Percentiles rank a stretch among this genome's conserved stretches.
Evolutionary conservation across 345 rosid species (phyloP).

Genomic region (Triadica sebifera): DNA sequence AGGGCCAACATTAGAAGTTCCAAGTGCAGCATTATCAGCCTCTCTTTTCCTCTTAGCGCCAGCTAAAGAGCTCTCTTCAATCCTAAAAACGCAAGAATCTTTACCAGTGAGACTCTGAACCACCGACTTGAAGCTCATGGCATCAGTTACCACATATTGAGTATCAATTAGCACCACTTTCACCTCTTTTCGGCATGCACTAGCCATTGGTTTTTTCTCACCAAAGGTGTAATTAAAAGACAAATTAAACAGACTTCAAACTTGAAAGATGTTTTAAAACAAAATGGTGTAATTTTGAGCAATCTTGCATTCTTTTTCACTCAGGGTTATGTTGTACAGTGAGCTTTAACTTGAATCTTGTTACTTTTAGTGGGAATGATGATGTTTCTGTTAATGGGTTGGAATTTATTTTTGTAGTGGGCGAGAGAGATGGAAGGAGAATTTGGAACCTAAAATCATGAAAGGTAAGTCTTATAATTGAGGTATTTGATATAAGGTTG

Average conservation of each 20-base stretch:
- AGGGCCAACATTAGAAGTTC: background rate
- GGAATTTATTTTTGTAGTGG: background rate
- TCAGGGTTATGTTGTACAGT: background rate
- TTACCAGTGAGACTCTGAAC: conserved; percentile 71
- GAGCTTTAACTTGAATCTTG: background rate
- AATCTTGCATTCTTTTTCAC: background rate
- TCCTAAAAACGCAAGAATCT: conserved; percentile 44
- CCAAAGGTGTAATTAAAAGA: background rate
- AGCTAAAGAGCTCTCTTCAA: conserved; percentile 20
- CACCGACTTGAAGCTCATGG: conserved; percentile 56
- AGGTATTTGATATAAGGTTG: too few species aligned
- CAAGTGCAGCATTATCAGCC: background rate
- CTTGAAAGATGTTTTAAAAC: too few species aligned
- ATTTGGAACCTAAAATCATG: background rate
- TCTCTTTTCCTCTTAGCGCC: conserved; percentile 17
- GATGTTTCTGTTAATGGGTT: background rate
- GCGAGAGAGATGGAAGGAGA: too few species aligned
- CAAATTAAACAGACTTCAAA: background rate
- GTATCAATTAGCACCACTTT: conserved; percentile 57
- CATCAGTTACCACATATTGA: conserved; percentile 49
- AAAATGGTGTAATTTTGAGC: too few species aligned
- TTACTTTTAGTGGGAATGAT: background rate
- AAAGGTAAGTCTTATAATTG: background rate
- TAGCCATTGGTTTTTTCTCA: background rate
- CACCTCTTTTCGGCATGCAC: conserved; percentile 22